A percentile compares a stretch with the other conserved stretches of the same genome.
Conservation (phyloP, 2,329 filamentous ascomycete genomes). For the Pezicula radicicola region DNA sequence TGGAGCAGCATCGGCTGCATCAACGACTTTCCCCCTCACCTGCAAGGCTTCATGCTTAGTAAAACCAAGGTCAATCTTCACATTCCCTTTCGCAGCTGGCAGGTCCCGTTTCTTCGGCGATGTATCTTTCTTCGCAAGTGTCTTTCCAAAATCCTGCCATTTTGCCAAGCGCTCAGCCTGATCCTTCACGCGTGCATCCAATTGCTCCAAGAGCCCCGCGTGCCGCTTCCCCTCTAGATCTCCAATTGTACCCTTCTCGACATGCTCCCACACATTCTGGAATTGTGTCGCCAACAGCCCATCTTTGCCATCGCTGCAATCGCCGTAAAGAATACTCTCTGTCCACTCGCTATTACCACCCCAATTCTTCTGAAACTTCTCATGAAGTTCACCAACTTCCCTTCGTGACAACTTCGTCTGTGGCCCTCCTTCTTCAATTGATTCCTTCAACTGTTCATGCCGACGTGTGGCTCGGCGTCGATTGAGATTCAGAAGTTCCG, state of each 20-base stretch:
- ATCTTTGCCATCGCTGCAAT: conserved; percentile 53
- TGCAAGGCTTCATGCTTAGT: conserved; percentile 47
- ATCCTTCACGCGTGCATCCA: conserved; percentile 64
- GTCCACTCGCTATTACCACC: conserved; percentile 74
- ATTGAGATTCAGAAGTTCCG: conserved; percentile 61
- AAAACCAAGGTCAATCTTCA: conserved; percentile 50
- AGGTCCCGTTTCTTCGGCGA: conserved; percentile 20
- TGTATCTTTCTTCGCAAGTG: conserved; percentile 11
- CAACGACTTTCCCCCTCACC: conserved; percentile 28
- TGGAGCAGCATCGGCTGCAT: conserved; percentile 4
- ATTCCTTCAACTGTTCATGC: conserved; percentile 40
- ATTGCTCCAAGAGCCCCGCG: conserved; percentile 61
- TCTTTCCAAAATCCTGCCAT: conserved; percentile 67
- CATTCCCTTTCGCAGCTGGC: not conserved
- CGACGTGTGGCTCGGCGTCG: conserved; percentile 53
- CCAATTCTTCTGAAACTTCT: conserved; percentile 70
- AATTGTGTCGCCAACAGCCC: conserved; percentile 66
- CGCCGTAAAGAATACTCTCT: conserved; percentile 66
- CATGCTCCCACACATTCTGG: conserved; percentile 66
- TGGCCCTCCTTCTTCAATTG: conserved; percentile 24
- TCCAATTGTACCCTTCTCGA: conserved; percentile 55
- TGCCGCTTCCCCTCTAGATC: conserved; percentile 49
- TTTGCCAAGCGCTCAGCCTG: conserved; percentile 67
- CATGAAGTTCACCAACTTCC: conserved; percentile 47
- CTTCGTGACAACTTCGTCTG: conserved; percentile 13